Base-by-base conservation (phyloP, 2,329 filamentous ascomycete species). In the Exophiala aquamarina region DNA sequence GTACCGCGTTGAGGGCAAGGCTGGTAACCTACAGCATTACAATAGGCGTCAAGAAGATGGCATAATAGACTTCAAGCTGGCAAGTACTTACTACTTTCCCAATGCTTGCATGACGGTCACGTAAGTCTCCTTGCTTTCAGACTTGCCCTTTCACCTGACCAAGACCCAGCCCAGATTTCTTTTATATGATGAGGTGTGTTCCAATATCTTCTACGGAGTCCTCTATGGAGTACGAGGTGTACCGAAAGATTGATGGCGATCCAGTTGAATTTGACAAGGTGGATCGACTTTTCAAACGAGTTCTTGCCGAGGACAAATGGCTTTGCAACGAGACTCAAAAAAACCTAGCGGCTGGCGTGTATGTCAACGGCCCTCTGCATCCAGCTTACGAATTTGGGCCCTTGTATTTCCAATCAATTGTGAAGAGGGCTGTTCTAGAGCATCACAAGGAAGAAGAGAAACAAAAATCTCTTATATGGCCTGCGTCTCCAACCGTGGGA, bases 271-370 rank as follows among this genome's bases (percentile, higher is more conserved):
- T 85, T 58, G 65, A 73, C 3, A 64, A 70, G 41, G 79, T 84
- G 63, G 75, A 73, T 62, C 65, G 76, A 35, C 78, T 84, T 57
- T 84, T 83, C 69, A 80, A 80, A 64, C 76, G 77, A 32, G 75
- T 85, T 63, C 79, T 84, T 76, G 71, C 73, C 1, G 82, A 85
- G 63, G 82, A 85, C 67, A 84, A 84, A 60, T 70, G 75, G 7
- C 75, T 85, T 19, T 84, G 81, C 67, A 69, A 74, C 55, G 72
- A 72, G 9, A 74, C 78, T 2, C 81, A 84, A 60, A 72, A 70
- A 62, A 84, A 85, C 62, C 70, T 84, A 56, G 78, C 80, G 60
- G 71, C 76, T 0, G 79, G 80, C 7, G 72, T 83, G 41, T 84
- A 83, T 49, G 67, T 81, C 61, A 83, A 79, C 58, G 82, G 82